Conservation (phyloP, 2,329 filamentous ascomycete genomes). For the Tolypocladium amazonense region DNA sequence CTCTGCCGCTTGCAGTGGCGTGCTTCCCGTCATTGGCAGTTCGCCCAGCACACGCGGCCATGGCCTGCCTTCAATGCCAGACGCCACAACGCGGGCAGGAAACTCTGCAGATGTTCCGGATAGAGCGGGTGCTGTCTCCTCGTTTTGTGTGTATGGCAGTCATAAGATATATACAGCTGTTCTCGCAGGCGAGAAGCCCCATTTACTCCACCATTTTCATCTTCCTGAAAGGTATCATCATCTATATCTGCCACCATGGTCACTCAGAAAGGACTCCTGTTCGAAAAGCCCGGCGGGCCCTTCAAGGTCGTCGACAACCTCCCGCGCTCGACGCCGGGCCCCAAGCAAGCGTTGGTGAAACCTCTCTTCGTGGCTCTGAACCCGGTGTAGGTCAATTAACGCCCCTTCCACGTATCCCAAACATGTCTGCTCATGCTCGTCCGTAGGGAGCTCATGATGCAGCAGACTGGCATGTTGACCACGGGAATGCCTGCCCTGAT, state of each 20-base stretch:
- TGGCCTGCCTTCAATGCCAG: background rate
- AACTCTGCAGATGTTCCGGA: background rate
- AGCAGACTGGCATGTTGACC: conserved; percentile 19
- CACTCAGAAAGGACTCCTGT: conserved; percentile 8
- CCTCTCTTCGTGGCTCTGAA: conserved; percentile 24
- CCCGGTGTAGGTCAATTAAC: conserved; percentile 17
- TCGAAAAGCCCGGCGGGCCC: conserved; percentile 9
- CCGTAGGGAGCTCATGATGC: conserved; percentile 21
- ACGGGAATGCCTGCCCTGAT: conserved; percentile 23
- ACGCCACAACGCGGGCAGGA: background rate
- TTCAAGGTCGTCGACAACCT: conserved; percentile 12
- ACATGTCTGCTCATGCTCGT: background rate
- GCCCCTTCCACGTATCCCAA: background rate
- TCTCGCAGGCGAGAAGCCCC: background rate
- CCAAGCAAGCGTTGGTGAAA: conserved; percentile 23
- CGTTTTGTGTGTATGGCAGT: background rate
- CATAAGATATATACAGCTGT: background rate
- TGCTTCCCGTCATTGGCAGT: background rate
- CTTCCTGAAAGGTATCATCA: background rate
- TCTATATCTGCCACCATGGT: conserved; percentile 4
- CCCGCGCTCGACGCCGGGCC: conserved; percentile 14
- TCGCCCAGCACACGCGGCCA: background rate
- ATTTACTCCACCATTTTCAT: background rate
- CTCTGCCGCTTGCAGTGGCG: background rate
- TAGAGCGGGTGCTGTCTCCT: background rate